A percentile compares a stretch with the other conserved stretches of the same genome.
Evolutionary conservation across 352 stramenopile species (phyloP).

Genomic region (Phytopythium oedochilum): DNA sequence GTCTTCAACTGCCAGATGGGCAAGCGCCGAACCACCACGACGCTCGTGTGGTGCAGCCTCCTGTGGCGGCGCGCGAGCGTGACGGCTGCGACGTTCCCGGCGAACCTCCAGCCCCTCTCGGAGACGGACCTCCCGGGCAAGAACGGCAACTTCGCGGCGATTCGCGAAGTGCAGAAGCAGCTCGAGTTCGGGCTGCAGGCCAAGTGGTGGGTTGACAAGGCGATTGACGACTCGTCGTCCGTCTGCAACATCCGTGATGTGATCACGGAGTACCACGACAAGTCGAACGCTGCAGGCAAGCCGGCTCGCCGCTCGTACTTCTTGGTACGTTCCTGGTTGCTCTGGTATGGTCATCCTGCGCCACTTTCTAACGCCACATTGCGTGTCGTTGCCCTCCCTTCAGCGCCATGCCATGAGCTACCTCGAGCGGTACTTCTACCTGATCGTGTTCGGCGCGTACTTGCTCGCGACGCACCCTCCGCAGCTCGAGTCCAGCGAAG

Average conservation of each 20-base stretch:
- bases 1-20: constrained; percentile 89
- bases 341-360: not conserved
- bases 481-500: constrained; percentile 7
- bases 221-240: constrained; percentile 60
- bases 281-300: constrained; percentile 72
- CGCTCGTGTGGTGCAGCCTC: constrained; percentile 61
- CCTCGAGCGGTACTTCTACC: constrained; percentile 85
- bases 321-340: constrained; percentile 21
- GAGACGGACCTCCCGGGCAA: constrained; percentile 7
- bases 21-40: constrained; percentile 77
- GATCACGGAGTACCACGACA: constrained; percentile 75
- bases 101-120: constrained; percentile 6
- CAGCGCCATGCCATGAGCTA: constrained; percentile 84
- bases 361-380: constrained; percentile 5
- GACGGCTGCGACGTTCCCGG: not conserved
- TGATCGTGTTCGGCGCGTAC: constrained; percentile 86
- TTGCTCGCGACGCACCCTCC: constrained; percentile 37
- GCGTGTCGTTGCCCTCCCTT: not conserved
- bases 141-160: constrained; percentile 63
- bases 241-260: constrained; percentile 80
- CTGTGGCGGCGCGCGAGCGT: constrained; percentile 40
- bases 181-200: constrained; percentile 44
- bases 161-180: constrained; percentile 55
- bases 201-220: constrained; percentile 71
- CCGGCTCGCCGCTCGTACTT: constrained; percentile 78